Conservation (phyloP, 768 basidiomycete genomes). For the Rubroboletus pulcherrimus region DNA sequence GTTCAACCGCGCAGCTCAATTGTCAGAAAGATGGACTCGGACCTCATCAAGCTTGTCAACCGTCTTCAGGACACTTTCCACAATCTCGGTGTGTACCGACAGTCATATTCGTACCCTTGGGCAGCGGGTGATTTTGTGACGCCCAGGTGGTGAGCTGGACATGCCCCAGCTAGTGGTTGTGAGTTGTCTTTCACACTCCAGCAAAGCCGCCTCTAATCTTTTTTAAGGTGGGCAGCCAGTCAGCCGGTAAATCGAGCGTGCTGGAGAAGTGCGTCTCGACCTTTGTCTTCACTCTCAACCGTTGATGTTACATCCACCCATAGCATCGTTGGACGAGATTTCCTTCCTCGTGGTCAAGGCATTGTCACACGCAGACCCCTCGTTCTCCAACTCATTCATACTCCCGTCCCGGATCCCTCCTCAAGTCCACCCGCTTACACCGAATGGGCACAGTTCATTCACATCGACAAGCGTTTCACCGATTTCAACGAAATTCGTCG, state of each 20-base stretch:
- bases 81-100: conserved; percentile 65
- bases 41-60: conserved; percentile 92
- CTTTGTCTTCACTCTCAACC: conserved; percentile 3
- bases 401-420: conserved; percentile 54
- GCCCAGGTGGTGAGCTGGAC: conserved; percentile 79
- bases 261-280: conserved; percentile 77
- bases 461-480: conserved; percentile 94
- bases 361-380: conserved; percentile 97
- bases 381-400: conserved; percentile 93
- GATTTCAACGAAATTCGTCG: conserved; percentile 92
- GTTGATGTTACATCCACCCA: conserved; percentile 1
- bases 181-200: conserved; percentile 31
- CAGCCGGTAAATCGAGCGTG: conserved; percentile 93
- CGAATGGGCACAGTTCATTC: conserved; percentile 97
- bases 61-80: conserved; percentile 91
- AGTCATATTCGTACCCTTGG: conserved; percentile 1
- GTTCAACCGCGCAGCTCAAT: neutral
- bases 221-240: conserved; percentile 88
- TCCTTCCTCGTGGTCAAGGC: conserved; percentile 83
- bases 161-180: conserved; percentile 91
- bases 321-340: conserved; percentile 93
- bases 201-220: neutral
- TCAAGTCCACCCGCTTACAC: conserved; percentile 47
- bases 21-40: conserved; percentile 73
- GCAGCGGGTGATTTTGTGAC: conserved; percentile 10